phyloP scores from a whole-genome alignment of 139 green algal species.

The Volvox reticuliferus region DNA sequence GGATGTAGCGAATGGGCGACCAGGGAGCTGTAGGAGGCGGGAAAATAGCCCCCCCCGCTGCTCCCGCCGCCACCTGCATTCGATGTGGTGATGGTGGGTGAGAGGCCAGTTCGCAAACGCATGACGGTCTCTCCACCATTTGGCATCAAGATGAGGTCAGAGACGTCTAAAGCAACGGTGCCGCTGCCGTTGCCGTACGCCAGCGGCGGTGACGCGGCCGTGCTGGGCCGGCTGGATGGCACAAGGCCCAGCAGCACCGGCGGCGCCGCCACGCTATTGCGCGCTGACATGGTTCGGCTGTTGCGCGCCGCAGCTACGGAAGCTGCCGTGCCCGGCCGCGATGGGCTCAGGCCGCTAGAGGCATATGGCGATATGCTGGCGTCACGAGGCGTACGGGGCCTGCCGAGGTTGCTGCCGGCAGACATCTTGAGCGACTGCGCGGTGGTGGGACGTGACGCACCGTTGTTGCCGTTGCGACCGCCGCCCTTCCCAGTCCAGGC shows the following conservation, averaged over 20 bases:
- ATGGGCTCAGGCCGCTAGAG: not conserved
- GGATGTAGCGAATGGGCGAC: not conserved
- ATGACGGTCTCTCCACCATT: slow-evolving; percentile 10
- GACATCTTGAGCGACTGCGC: not conserved
- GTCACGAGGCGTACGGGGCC: slow-evolving; percentile 12
- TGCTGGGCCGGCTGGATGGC: not conserved
- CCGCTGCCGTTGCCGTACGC: not conserved
- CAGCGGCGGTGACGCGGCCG: not conserved
- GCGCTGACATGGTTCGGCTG: not conserved
- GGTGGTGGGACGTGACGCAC: not conserved
- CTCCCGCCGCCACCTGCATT: no score
- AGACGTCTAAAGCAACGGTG: not conserved
- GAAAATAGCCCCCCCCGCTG: no score
- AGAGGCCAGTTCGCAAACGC: slow-evolving; percentile 9
- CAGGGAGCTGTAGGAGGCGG: not conserved
- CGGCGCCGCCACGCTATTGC: not conserved
- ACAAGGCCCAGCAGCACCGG: slow-evolving; percentile 14
- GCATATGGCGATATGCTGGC: not conserved
- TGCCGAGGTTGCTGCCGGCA: not conserved
- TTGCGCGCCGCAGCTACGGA: not conserved
- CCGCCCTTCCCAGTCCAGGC: not conserved
- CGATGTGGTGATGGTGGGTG: not conserved
- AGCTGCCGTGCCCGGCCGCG: not conserved
- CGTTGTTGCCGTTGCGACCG: not conserved
- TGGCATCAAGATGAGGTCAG: not conserved